phyloP scores from a whole-genome alignment of 768 basidiomycete genomes.

The Psilocybe azurescens region DNA sequence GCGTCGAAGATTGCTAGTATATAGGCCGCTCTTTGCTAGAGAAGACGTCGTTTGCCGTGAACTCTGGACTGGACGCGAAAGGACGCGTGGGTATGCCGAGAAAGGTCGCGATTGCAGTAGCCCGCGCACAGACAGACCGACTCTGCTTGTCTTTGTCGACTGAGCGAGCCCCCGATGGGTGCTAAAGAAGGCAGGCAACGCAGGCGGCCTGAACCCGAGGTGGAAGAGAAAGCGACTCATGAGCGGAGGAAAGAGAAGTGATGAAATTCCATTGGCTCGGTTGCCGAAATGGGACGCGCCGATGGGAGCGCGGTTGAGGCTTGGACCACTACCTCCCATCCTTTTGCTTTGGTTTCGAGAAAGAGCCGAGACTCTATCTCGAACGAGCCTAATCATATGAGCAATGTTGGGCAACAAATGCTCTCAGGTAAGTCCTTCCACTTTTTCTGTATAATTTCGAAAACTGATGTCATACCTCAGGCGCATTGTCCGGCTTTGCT shows the following conservation, averaged over 20 bases:
- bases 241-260: not conserved
- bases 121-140: not conserved
- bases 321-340: not conserved
- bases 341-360: not conserved
- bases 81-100: not conserved
- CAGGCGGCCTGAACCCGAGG: not conserved
- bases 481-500: constrained; percentile 79
- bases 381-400: constrained; percentile 44
- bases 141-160: not conserved
- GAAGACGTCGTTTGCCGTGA: not conserved
- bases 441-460: not conserved
- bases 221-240: not conserved
- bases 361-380: not conserved
- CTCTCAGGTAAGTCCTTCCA: constrained; percentile 53
- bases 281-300: not conserved
- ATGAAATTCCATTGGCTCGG: not conserved
- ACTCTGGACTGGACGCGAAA: not conserved
- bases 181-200: not conserved
- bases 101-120: constrained; percentile 1
- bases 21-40: not conserved
- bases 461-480: constrained; percentile 40
- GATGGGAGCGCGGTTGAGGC: not conserved
- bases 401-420: constrained; percentile 71
- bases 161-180: not conserved
- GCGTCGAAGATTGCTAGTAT: constrained; percentile 5